Evolutionary conservation across 257 asterid genomes (phyloP).

Genomic region (Cynanchum wilfordii): DNA sequence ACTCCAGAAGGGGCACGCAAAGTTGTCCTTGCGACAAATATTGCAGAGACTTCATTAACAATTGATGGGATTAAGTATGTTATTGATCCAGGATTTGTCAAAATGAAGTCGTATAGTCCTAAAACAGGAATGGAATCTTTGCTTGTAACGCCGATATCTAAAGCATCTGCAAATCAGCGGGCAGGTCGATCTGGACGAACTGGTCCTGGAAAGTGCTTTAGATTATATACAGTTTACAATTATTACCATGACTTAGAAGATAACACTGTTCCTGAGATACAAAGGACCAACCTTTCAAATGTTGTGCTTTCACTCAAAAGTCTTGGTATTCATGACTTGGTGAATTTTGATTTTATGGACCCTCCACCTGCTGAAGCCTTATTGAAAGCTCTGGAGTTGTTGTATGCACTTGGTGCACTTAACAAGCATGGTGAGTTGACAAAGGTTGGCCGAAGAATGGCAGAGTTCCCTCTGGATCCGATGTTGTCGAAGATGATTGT

Average conservation of each 20-base stretch:
- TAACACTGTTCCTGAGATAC: conserved; percentile 90
- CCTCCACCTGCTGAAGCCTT: conserved; percentile 97
- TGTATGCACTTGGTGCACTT: conserved; percentile 86
- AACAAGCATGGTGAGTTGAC: conserved; percentile 83
- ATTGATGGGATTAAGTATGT: conserved; percentile 94
- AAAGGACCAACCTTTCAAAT: conserved; percentile 85
- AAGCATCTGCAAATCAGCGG: conserved; percentile 94
- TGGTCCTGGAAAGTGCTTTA: conserved; percentile 92
- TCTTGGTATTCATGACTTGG: conserved; percentile 82
- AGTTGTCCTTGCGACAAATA: conserved; percentile 42
- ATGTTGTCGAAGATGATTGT: conserved; percentile 94
- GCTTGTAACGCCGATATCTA: conserved; percentile 73
- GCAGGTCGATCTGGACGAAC: conserved; percentile 98
- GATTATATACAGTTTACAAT: conserved; percentile 73
- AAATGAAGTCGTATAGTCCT: conserved; percentile 91
- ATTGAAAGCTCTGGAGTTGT: conserved; percentile 79
- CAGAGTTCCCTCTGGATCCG: conserved; percentile 94
- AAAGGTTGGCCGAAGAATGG: conserved; percentile 90
- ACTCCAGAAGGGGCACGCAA: conserved; percentile 48
- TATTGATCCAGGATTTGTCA: conserved; percentile 91
- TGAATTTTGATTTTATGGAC: conserved; percentile 94
- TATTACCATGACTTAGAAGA: conserved; percentile 75
- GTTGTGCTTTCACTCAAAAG: conserved; percentile 91
- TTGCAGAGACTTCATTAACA: conserved; percentile 83
- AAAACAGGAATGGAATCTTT: conserved; percentile 90